Base-by-base conservation (phyloP, 2,329 filamentous ascomycete genomes). In the Aspergillus phoenicis region DNA sequence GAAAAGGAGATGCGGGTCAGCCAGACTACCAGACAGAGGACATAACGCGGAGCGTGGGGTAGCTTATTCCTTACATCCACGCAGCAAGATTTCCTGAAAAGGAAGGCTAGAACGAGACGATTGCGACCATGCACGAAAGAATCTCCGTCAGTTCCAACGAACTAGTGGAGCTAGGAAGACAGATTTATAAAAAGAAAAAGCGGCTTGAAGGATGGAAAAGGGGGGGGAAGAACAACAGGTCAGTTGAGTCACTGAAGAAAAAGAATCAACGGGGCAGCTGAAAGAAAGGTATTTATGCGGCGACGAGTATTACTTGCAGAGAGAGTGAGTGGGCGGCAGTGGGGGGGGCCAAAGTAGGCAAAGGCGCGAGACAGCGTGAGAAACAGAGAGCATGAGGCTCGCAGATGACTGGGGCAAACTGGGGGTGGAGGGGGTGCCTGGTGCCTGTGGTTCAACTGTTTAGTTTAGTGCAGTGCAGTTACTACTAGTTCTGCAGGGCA, bases 341-440 rank as follows among this genome's bases (percentile, higher is more conserved):
- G 41, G 45, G 41, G 41, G 33, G 33, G 11, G 33, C 33, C 33
- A 36, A 36, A 36, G 11, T 36, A 36, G 33, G 33, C 33, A 36
- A 57, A 36, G 17, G 26, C 30, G 24, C 15, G 43, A 45, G 39
- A 22, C 17, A 30, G 22, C 20, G 13, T 13, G 28, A 30, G 26
- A 33, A 6, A n/a, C 5, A 48, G 56, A 26, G 28, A 52, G 56
- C 26, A 20, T 51, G 56, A 52, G 38, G 26, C 8, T 26, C n/a
- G 26, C 53, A 56, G 53, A 56, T 56, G 53, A 56, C 52, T 43
- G 52, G 52, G 52, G 20, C 43, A n/a, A 20, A 13, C 33, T 36
- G 33, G 11, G 15, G 33, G 33, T 36, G 33, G 33, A 36, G 30
- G 39, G 47, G 20, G 57, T 58, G 57, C 57, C 57, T 58, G 57